Percentiles rank a stretch among this genome's conserved stretches.
phyloP scores from a whole-genome alignment of 2,329 filamentous ascomycete genomes.

The Myriosclerotinia duriaeana region DNA sequence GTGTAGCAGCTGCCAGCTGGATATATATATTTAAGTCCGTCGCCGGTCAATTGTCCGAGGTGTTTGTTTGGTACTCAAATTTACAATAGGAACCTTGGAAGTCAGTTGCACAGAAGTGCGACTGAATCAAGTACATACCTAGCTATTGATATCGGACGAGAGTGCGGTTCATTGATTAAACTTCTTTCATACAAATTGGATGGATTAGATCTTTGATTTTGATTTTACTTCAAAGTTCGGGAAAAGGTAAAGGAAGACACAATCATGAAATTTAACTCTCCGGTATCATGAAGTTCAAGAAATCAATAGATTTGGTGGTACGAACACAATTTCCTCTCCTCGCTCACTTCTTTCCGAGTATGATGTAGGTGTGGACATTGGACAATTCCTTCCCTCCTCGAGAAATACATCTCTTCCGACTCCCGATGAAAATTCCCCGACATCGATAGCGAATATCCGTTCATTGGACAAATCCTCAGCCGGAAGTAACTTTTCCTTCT shows the following conservation, averaged over 20 bases:
- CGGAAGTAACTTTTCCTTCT: neutral
- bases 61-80: neutral
- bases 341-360: neutral
- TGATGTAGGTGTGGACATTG: neutral
- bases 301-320: neutral
- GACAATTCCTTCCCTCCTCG: neutral
- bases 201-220: neutral
- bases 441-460: neutral
- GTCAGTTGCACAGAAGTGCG: too few relatives aligned
- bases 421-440: neutral
- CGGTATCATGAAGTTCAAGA: neutral
- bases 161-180: neutral
- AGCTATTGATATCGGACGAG: neutral
- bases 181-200: constrained; percentile 8
- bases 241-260: neutral
- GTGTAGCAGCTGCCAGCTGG: neutral
- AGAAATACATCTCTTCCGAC: neutral
- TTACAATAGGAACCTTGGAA: neutral
- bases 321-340: neutral
- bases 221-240: neutral
- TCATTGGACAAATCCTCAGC: neutral
- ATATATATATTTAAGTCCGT: neutral
- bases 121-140: neutral
- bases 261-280: neutral
- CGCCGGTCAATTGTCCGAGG: neutral